A percentile compares a stretch with the other conserved stretches of the same genome.
phyloP scores from a whole-genome alignment of 768 basidiomycete species.

The Porphyrellus cyaneotinctus region DNA sequence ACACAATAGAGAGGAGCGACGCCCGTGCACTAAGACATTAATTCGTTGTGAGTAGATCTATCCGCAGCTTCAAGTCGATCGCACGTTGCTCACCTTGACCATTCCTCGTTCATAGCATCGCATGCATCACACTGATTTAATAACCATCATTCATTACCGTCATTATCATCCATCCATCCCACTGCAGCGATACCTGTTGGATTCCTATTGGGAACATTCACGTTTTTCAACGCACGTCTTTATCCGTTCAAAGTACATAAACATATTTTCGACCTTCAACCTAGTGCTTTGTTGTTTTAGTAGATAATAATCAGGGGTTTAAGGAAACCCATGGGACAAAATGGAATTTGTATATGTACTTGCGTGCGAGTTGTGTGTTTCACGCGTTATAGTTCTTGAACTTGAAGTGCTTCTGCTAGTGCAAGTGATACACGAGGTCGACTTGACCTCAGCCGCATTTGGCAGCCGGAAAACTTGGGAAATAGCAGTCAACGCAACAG shows the following conservation, averaged over 20 bases:
- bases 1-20: background rate
- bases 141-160: constrained; percentile 1
- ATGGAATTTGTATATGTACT: constrained; percentile 4
- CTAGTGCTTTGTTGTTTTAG: constrained; percentile 23
- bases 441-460: background rate
- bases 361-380: background rate
- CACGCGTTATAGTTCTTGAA: too few relatives aligned
- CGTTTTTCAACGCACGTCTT: constrained; percentile 8
- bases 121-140: constrained; percentile 5
- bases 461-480: background rate
- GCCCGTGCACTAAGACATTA: background rate
- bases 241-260: constrained; percentile 19
- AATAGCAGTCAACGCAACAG: background rate
- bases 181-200: constrained; percentile 3
- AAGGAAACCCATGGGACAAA: background rate
- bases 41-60: constrained; percentile 21
- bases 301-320: constrained; percentile 6
- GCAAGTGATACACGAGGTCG: background rate
- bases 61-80: background rate
- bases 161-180: constrained; percentile 2
- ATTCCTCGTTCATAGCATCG: constrained; percentile 1
- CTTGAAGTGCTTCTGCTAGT: too few relatives aligned
- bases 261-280: constrained; percentile 21
- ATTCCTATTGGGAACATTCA: constrained; percentile 1
- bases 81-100: constrained; percentile 6